Conservation (phyloP, 2,329 filamentous ascomycete species). For the Penicillium aurantiogriseum region DNA sequence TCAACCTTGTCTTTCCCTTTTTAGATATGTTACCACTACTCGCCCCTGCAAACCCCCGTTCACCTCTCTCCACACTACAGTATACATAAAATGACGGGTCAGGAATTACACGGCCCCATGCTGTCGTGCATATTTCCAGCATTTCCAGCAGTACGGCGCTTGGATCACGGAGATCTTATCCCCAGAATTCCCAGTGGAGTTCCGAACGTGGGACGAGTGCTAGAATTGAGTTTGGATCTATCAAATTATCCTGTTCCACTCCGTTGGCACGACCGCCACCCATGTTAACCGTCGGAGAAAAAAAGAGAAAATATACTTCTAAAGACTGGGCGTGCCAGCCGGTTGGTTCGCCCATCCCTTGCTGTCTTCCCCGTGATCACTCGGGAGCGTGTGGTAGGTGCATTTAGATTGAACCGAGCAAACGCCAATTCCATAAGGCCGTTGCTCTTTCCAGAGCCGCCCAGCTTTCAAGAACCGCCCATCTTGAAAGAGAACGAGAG, state of each 20-base stretch:
- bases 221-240: constrained; percentile 13
- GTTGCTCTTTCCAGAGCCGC: background rate
- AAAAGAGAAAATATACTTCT: background rate
- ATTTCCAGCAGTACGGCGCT: background rate
- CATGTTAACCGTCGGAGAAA: constrained; percentile 10
- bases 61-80: constrained; percentile 7
- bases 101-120: constrained; percentile 11
- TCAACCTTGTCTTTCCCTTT: background rate
- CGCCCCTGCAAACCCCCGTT: background rate
- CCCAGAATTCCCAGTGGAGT: constrained; percentile 4
- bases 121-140: constrained; percentile 19
- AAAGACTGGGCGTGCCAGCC: background rate
- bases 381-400: background rate
- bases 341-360: background rate
- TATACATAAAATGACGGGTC: constrained; percentile 11
- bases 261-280: background rate
- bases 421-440: background rate
- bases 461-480: background rate
- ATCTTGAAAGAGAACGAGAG: background rate
- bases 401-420: background rate
- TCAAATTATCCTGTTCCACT: constrained; percentile 9
- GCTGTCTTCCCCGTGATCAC: background rate
- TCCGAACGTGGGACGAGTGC: constrained; percentile 8
- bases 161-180: constrained; percentile 13
- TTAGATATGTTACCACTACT: background rate